A percentile compares a stretch with the other conserved stretches of the same genome.
Evolutionary conservation across 257 asterid species (phyloP).

Genomic region (Fraxinus cuspidata): DNA sequence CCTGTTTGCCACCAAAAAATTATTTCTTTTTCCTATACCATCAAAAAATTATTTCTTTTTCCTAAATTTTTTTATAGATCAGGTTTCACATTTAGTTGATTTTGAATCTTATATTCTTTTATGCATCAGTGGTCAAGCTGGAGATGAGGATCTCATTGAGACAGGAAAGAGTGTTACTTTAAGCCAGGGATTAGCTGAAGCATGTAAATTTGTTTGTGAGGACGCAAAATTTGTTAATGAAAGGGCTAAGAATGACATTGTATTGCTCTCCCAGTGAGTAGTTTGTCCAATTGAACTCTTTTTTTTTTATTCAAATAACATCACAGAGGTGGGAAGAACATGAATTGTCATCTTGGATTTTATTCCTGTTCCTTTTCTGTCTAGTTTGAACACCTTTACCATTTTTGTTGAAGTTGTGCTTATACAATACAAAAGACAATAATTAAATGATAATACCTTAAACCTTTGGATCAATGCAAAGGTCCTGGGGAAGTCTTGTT

Average conservation of each 20-base stretch:
- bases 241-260: conserved; percentile 81
- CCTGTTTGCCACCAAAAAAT: neutral
- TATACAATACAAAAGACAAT: neutral
- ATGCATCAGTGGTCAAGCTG: conserved; percentile 46
- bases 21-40: neutral
- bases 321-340: neutral
- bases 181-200: conserved; percentile 76
- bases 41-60: neutral
- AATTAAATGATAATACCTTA: too few species aligned
- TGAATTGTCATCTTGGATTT: neutral
- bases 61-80: conserved; percentile 8
- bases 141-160: conserved; percentile 47
- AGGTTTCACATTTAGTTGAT: conserved; percentile 21
- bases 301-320: neutral
- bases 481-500: too few species aligned
- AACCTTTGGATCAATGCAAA: too few species aligned
- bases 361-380: conserved; percentile 2
- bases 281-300: conserved; percentile 11
- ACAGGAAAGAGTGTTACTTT: conserved; percentile 46
- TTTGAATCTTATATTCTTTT: conserved; percentile 24
- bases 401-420: neutral
- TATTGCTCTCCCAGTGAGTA: conserved; percentile 79
- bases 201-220: conserved; percentile 77
- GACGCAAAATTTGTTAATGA: conserved; percentile 87
- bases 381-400: conserved; percentile 9